Evolutionary conservation across 768 basidiomycete species (phyloP).

Genomic region (Psilocybe subaeruginosa): DNA sequence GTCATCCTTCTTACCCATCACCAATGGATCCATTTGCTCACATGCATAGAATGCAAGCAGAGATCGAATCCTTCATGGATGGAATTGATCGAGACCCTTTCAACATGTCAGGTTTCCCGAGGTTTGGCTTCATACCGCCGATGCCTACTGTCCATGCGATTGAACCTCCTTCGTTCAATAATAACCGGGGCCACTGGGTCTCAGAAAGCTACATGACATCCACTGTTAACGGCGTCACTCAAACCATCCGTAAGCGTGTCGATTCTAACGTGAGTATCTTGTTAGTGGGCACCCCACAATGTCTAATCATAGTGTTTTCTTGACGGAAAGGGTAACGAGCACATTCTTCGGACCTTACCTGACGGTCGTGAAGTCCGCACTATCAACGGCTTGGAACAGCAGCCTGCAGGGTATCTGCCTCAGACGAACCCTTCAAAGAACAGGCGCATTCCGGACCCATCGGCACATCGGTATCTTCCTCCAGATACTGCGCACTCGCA

Average conservation of each 20-base stretch:
- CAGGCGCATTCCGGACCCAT: slow-evolving; percentile 19
- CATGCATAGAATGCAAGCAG: slow-evolving; percentile 35
- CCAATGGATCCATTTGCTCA: slow-evolving; percentile 35
- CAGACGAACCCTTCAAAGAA: slow-evolving; percentile 14
- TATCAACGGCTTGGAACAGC: slow-evolving; percentile 68
- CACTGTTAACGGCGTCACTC: slow-evolving; percentile 70
- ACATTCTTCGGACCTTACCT: slow-evolving; percentile 63
- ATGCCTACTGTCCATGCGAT: slow-evolving; percentile 28
- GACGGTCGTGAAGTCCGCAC: slow-evolving; percentile 69
- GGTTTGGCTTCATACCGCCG: slow-evolving; percentile 19
- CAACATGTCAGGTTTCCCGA: slow-evolving; percentile 27
- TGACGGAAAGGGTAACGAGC: slow-evolving; percentile 67
- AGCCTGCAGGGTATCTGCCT: slow-evolving; percentile 30
- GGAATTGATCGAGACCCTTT: slow-evolving; percentile 36
- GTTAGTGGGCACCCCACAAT: not conserved
- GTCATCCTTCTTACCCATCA: slow-evolving; percentile 29
- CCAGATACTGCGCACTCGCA: slow-evolving; percentile 18
- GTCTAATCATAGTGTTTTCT: slow-evolving; percentile 14
- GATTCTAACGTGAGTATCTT: slow-evolving; percentile 57
- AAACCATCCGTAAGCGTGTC: slow-evolving; percentile 53
- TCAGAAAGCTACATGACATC: slow-evolving; percentile 60
- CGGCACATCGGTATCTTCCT: slow-evolving; percentile 19
- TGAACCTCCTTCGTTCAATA: slow-evolving; percentile 31
- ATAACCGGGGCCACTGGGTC: slow-evolving; percentile 40
- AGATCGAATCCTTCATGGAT: slow-evolving; percentile 33